Evolutionary conservation across 148 eudicot species (phyloP).

Genomic region (Nepenthes gracilis): DNA sequence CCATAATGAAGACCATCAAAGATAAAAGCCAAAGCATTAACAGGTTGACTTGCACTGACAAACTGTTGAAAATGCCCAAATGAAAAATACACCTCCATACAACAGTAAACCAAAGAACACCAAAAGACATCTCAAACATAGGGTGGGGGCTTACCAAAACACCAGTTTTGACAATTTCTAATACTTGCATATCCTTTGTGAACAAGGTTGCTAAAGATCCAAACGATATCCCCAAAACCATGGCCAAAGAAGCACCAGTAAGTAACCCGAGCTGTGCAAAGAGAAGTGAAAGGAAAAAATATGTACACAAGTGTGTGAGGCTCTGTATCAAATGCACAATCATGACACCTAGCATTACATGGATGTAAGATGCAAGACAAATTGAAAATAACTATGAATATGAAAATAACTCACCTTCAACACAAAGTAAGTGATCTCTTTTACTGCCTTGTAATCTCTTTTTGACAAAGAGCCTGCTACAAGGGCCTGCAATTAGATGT

Average conservation of each 20-base stretch:
- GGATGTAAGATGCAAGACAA: not conserved
- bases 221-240: constrained; percentile 56
- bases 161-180: constrained; percentile 55
- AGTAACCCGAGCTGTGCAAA: constrained; percentile 55
- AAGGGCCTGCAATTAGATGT: constrained; percentile 41
- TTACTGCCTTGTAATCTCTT: constrained; percentile 53
- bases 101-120: not conserved
- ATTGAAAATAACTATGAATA: not conserved
- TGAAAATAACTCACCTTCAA: constrained; percentile 41
- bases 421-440: constrained; percentile 54
- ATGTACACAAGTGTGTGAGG: not conserved
- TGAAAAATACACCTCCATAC: not conserved
- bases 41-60: constrained; percentile 87
- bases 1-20: constrained; percentile 91
- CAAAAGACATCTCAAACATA: not conserved
- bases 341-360: not conserved
- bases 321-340: not conserved
- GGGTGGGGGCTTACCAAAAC: constrained; percentile 43
- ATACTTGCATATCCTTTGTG: constrained; percentile 59
- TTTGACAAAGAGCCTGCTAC: constrained; percentile 69
- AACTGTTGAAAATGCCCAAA: constrained; percentile 33
- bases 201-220: constrained; percentile 59
- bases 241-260: constrained; percentile 58
- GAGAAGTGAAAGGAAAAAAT: not conserved
- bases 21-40: constrained; percentile 83